Evolutionary conservation across 169 alveolate genomes (phyloP), one percentile per base, ranked within the genome.

Genomic region (Plasmodium sp.): DNA sequence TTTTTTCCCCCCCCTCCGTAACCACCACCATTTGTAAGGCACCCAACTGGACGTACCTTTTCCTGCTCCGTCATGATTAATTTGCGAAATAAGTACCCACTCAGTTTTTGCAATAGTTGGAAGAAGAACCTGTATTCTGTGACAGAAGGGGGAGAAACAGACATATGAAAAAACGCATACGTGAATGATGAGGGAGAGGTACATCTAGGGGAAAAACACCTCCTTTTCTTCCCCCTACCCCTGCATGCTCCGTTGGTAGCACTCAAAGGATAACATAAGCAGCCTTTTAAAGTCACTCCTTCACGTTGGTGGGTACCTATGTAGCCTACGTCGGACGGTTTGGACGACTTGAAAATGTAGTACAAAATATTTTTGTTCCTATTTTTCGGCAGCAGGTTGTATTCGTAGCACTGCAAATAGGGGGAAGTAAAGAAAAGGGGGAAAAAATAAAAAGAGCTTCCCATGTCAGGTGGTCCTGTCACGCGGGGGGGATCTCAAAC

Each of bases 61-160:
- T 86, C 93, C 72, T 86, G 86, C 27, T 86, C 93, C 6, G 93
- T 86, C 93, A 86, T 86, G 62, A 86, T 45, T 77, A 86, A 79
- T 86, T 86, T 86, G 22, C 93, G 93, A 77, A 86, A 86, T 86
- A 86, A 79, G 77, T 51, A 86, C 18, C 34, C 81, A 56, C 93
- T 86, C 27, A 86, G 48, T 36, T 84, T 86, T 75, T 86, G 88
- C 2, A 86, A 43, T 75, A 86, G 14, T 77, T 86, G 93, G 51
- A 86, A 86, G 56, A 86, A 86, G 67, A 77, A 48, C 18, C 81
- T 86, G 75, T 86, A 86, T 79, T 86, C 93, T 86, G 71, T 75
- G 41, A 34, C 5, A 75, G 81, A 77, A 22, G 77, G 22, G n/a
- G 18, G 45, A 48, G 45, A n/a, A 43, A 27, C 27, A 18, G 16